These are phyloP conservation scores for Lodderomyces theae DNA, from an alignment of 1,139 yeast genomes.

Conservation along the genomic window DNA sequence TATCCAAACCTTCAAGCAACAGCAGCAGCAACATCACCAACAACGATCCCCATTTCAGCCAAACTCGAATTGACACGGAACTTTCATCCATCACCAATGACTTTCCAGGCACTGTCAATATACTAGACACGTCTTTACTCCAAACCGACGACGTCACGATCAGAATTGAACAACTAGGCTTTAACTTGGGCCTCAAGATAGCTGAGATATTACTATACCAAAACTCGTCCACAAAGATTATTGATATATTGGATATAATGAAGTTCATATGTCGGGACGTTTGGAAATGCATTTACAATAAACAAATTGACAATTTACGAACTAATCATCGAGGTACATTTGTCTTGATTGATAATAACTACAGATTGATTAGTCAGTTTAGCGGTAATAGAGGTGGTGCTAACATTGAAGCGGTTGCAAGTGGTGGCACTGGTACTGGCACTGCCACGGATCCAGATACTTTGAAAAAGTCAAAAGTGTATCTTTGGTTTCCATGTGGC, in stretches of 20 bases:
- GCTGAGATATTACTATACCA: constrained; percentile 68
- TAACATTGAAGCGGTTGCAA: not conserved
- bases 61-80: constrained; percentile 22
- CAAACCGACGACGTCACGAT: constrained; percentile 54
- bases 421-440: not conserved
- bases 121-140: constrained; percentile 33
- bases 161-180: constrained; percentile 70
- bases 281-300: constrained; percentile 76
- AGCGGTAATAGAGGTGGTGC: constrained; percentile 41
- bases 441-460: constrained; percentile 38
- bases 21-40: not conserved
- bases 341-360: constrained; percentile 69
- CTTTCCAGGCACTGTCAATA: constrained; percentile 42
- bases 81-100: constrained; percentile 26
- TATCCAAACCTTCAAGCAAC: not conserved
- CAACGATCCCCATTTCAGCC: not conserved
- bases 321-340: constrained; percentile 90
- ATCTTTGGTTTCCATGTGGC: constrained; percentile 81
- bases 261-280: constrained; percentile 90
- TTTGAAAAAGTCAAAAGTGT: constrained; percentile 46
- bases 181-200: constrained; percentile 67
- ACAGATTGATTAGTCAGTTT: constrained; percentile 55
- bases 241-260: constrained; percentile 76
- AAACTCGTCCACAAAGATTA: constrained; percentile 39
- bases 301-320: constrained; percentile 86